Conservation (phyloP, 2,329 filamentous ascomycete species). For the Diaporthe destruens region DNA sequence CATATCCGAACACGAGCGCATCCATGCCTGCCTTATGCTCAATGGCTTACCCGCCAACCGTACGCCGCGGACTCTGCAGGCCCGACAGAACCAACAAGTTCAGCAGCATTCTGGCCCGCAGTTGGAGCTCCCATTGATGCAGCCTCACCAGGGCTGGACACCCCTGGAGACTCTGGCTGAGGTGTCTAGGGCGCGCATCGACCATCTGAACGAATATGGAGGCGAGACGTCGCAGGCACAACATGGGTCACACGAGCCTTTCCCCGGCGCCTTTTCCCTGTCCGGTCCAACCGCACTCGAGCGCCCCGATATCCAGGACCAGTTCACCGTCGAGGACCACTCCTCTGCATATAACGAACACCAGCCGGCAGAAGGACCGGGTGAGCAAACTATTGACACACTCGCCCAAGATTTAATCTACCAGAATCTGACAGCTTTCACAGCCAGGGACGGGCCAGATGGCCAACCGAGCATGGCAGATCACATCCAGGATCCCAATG, state of each 20-base stretch:
- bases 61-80: slow-evolving; percentile 18
- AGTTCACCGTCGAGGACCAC: slow-evolving; percentile 69
- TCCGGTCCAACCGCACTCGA: slow-evolving; percentile 45
- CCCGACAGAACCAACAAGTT: slow-evolving; percentile 41
- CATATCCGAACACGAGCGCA: slow-evolving; percentile 79
- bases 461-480: slow-evolving; percentile 61
- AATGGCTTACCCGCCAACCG: slow-evolving; percentile 73
- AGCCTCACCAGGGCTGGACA: slow-evolving; percentile 74
- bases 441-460: slow-evolving; percentile 41
- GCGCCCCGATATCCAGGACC: slow-evolving; percentile 68
- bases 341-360: slow-evolving; percentile 62
- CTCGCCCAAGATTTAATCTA: background rate
- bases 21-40: slow-evolving; percentile 79
- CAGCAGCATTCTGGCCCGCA: slow-evolving; percentile 43
- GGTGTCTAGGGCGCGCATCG: slow-evolving; percentile 81
- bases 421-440: background rate
- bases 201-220: slow-evolving; percentile 69
- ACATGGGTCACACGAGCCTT: slow-evolving; percentile 50
- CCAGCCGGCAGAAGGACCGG: slow-evolving; percentile 51
- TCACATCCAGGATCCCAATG: slow-evolving; percentile 61
- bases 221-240: slow-evolving; percentile 63
- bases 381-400: slow-evolving; percentile 46
- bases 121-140: slow-evolving; percentile 56
- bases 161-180: slow-evolving; percentile 89
- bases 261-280: slow-evolving; percentile 23